Base-by-base conservation (phyloP, 495 filamentous ascomycete genomes). In the Cairneyella variabilis region DNA sequence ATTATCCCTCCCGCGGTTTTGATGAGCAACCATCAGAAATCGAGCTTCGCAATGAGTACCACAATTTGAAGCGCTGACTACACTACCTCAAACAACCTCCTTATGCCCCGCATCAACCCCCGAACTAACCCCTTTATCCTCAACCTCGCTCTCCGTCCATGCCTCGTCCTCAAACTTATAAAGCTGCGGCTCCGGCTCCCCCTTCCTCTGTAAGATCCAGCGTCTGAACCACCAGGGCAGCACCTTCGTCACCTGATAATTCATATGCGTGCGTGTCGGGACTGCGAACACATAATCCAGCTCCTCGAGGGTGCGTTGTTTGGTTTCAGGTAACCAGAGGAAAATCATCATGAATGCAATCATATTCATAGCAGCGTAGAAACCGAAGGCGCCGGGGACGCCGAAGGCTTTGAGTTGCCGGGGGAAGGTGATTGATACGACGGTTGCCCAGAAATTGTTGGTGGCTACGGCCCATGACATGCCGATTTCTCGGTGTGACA, bases 381-480 rank as follows among this genome's bases (percentile, higher is more conserved):
- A 82, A 28, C 74, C 73, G 36, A 85, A 80, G 9, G 63, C 63
- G 16, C 70, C 72, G 56, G 64, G 51, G 26, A 46, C 45, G 28
- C 77, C 75, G 58, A 85, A 76, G 10, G 75, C 71, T 37, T 61
- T 57, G 17, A 89, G 70, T 67, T 88, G 84, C 9, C 78, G 76
- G 0, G 87, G 82, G 66, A 89, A 86, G 1, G 84, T 85, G 56
- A 91, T 77, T 7, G 78, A 79, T 17, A 91, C 71, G 12, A 89
- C 75, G 16, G 83, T 77, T n/a, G 85, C 87, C 82, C 86, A 90
- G 56, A 83, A 83, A 39, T 84, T 75, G 57, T 80, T 83, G 16
- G 83, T 88, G 12, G 87, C 82, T 6, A 89, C 87, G 8, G 86
- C 86, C 73, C 83, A 83, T 2, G 77, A 74, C 87, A 91, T 91